These are phyloP conservation scores for Thelephora terrestris DNA, from an alignment of 1,284 basidiomycete species.

Conservation along the genomic window DNA sequence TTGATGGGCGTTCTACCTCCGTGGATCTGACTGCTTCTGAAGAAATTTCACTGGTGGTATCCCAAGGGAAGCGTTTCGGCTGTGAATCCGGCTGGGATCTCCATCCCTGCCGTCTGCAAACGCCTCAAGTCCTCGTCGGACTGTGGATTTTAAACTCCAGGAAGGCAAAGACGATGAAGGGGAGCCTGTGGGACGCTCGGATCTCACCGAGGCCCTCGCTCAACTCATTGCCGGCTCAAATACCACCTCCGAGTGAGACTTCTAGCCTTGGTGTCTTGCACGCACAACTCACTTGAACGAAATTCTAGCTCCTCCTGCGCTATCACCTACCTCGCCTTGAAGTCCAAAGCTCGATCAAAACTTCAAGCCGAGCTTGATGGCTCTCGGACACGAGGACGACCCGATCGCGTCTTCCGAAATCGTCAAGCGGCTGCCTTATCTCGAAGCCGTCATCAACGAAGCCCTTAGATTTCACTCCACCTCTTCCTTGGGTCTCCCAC, in stretches of 20 bases:
- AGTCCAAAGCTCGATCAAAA: slow-evolving; percentile 12
- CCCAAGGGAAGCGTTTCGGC: too few species aligned
- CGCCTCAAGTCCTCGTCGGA: slow-evolving; percentile 56
- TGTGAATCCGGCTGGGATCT: slow-evolving; percentile 72
- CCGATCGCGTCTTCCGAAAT: slow-evolving; percentile 8
- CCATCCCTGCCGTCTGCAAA: slow-evolving; percentile 69
- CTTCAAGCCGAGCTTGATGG: slow-evolving; percentile 16
- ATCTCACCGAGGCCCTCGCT: too few species aligned
- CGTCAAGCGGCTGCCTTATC: slow-evolving; percentile 17
- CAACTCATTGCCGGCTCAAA: too few species aligned
- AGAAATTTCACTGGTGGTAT: too few species aligned
- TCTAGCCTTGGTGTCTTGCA: too few species aligned
- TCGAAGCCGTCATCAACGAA: slow-evolving; percentile 19
- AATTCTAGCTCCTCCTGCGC: too few species aligned
- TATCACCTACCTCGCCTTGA: too few species aligned
- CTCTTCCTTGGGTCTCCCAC: slow-evolving; percentile 18
- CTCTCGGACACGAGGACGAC: slow-evolving; percentile 13
- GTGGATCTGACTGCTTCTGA: too few species aligned
- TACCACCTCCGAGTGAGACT: too few species aligned
- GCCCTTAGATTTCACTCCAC: slow-evolving; percentile 16
- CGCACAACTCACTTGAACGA: too few species aligned
- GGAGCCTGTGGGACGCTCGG: too few species aligned
- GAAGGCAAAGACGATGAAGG: slow-evolving; percentile 71
- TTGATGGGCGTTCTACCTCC: too few species aligned
- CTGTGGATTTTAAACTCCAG: slow-evolving; percentile 74